Conservation (phyloP, 1,284 basidiomycete species). For the Sanghuangporus weigelae region DNA sequence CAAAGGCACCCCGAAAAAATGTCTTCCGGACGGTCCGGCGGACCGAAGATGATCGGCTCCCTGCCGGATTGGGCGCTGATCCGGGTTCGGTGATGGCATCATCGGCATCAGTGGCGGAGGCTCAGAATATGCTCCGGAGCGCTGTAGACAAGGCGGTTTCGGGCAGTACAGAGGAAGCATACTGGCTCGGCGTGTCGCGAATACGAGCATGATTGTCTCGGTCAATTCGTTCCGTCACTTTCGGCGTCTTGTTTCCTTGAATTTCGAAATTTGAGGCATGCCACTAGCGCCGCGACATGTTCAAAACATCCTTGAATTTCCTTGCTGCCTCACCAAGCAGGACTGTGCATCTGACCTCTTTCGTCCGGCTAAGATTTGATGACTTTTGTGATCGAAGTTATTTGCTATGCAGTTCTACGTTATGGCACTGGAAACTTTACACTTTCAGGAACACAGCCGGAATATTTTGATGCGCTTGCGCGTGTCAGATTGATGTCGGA, state of each 20-base stretch:
- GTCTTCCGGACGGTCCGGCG: neutral
- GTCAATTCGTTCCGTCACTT: neutral
- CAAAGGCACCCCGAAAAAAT: constrained; percentile 14
- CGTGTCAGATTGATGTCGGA: neutral
- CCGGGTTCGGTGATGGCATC: constrained; percentile 20
- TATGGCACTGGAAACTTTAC: too few relatives aligned
- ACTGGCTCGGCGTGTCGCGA: constrained; percentile 32
- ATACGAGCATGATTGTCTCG: neutral
- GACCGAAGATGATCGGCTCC: neutral
- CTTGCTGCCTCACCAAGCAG: neutral
- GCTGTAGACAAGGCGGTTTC: constrained; percentile 38
- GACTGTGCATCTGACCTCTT: neutral
- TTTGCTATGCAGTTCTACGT: neutral
- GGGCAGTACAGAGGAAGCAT: constrained; percentile 34
- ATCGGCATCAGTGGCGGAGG: neutral
- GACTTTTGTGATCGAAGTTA: neutral
- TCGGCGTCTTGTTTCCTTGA: too few relatives aligned
- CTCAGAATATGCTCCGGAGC: constrained; percentile 24
- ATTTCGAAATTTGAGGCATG: neutral
- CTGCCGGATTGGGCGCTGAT: constrained; percentile 24
- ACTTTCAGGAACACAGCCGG: too few relatives aligned
- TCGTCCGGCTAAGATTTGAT: neutral
- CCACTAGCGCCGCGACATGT: neutral
- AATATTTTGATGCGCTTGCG: neutral
- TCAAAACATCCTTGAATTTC: too few relatives aligned